A percentile compares a stretch with the other conserved stretches of the same genome.
These are phyloP conservation scores for Penicillium sp. DNA, from an alignment of 2,329 filamentous ascomycete species.

Conservation along the genomic window DNA sequence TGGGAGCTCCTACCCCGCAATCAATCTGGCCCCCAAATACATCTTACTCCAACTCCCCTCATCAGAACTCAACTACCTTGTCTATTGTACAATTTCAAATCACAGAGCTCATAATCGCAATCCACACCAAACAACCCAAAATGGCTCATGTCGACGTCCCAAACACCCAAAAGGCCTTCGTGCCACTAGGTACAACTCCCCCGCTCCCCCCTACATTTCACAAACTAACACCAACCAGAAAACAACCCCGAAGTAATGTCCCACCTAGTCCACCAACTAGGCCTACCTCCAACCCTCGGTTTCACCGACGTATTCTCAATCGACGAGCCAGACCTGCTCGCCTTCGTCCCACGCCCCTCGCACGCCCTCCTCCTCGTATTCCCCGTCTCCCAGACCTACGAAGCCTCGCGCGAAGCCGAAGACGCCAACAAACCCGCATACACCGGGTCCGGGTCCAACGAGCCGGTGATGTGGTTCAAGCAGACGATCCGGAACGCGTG, in stretches of 20 bases:
- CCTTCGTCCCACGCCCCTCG: constrained; percentile 83
- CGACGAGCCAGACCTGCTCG: constrained; percentile 77
- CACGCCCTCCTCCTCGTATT: constrained; percentile 90
- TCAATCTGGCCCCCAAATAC: not conserved
- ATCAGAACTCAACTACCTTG: too few relatives aligned
- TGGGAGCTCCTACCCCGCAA: constrained; percentile 1
- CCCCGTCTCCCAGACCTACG: constrained; percentile 76
- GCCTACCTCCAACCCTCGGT: constrained; percentile 71
- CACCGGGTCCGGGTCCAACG: constrained; percentile 61
- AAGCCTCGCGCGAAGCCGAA: constrained; percentile 71
- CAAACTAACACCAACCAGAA: constrained; percentile 43
- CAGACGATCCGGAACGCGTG: constrained; percentile 95
- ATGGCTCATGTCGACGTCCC: constrained; percentile 42
- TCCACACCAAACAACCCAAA: constrained; percentile 4
- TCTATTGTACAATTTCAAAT: not conserved
- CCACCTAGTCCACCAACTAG: constrained; percentile 75
- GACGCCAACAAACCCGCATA: constrained; percentile 67
- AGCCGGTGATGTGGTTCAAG: constrained; percentile 88
- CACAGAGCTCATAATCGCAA: not conserved
- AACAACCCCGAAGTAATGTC: constrained; percentile 90
- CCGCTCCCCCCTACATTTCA: constrained; percentile 1
- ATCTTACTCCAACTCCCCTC: not conserved
- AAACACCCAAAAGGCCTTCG: constrained; percentile 47
- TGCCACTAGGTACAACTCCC: constrained; percentile 44
- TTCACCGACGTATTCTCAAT: constrained; percentile 93